These are phyloP conservation scores for Arxiozyma telluris DNA, from an alignment of 1,139 yeast species.

Conservation along the genomic window DNA sequence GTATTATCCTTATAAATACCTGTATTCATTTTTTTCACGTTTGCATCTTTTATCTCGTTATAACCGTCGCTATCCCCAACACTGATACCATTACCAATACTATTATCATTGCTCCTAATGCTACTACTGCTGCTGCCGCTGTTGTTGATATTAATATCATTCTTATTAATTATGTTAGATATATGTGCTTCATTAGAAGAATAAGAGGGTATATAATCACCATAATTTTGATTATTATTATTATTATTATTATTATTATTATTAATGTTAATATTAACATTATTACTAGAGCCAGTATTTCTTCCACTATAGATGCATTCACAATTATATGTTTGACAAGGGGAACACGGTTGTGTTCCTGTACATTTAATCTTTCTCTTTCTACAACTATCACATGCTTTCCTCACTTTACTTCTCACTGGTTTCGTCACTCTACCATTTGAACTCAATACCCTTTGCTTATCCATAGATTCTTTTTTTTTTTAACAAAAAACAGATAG, in stretches of 20 bases:
- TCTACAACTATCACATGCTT: slow-evolving; percentile 57
- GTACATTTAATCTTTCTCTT: slow-evolving; percentile 56
- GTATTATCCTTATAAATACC: slow-evolving; percentile 18
- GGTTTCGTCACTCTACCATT: neutral
- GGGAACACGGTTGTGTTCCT: slow-evolving; percentile 35
- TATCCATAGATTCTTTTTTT: neutral
- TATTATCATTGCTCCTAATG: neutral
- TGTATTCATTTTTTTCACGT: slow-evolving; percentile 1
- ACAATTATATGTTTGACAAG: slow-evolving; percentile 28
- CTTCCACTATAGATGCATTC: slow-evolving; percentile 16
- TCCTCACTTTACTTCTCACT: slow-evolving; percentile 22
- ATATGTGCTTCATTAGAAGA: neutral
- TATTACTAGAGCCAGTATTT: neutral
- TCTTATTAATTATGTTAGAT: neutral
- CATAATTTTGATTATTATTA: neutral
- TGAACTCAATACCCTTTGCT: neutral
- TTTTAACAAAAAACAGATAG: too few relatives aligned
- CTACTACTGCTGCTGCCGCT: neutral
- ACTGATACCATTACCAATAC: slow-evolving; percentile 6
- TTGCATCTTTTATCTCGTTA: slow-evolving; percentile 6
- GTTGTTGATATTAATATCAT: neutral
- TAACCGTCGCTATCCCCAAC: slow-evolving; percentile 14
- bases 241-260: too few relatives aligned
- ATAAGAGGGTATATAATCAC: neutral
- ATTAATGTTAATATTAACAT: neutral